These are phyloP conservation scores for Amanita inopinata DNA, from an alignment of 768 basidiomycete genomes.

Conservation along the genomic window DNA sequence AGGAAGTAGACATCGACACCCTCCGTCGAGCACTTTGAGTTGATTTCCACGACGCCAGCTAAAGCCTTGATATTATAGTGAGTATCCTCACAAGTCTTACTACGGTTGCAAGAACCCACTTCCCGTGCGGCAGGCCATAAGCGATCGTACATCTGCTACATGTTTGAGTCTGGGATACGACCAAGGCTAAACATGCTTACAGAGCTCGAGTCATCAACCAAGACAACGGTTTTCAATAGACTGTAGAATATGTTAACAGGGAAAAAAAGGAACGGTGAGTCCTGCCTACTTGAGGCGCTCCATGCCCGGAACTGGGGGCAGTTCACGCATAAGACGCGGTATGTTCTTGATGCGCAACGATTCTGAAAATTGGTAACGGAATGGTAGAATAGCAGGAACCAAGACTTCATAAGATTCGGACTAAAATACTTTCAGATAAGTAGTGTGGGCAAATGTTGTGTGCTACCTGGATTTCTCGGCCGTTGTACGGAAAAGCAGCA, in stretches of 20 bases:
- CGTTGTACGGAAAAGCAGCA: slow-evolving; percentile 16
- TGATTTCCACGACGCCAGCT: slow-evolving; percentile 11
- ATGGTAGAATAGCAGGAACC: slow-evolving; percentile 13
- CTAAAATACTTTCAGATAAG: slow-evolving; percentile 2
- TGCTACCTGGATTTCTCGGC: slow-evolving; percentile 15
- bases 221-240: slow-evolving; percentile 15
- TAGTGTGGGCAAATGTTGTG: neutral
- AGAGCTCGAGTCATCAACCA: slow-evolving; percentile 17
- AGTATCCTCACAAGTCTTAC: neutral
- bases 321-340: slow-evolving; percentile 12
- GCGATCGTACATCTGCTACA: slow-evolving; percentile 13
- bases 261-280: neutral
- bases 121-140: slow-evolving; percentile 15
- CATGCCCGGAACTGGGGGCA: neutral
- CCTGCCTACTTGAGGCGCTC: slow-evolving; percentile 11
- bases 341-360: slow-evolving; percentile 2
- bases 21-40: slow-evolving; percentile 20
- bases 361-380: slow-evolving; percentile 13
- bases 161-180: neutral
- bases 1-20: slow-evolving; percentile 60
- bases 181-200: slow-evolving; percentile 7
- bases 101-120: slow-evolving; percentile 1
- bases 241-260: slow-evolving; percentile 1
- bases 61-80: slow-evolving; percentile 4
- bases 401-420: slow-evolving; percentile 16